phyloP scores from a whole-genome alignment of 2,329 filamentous ascomycete genomes.

The Lasiodiplodia gonubiensis region DNA sequence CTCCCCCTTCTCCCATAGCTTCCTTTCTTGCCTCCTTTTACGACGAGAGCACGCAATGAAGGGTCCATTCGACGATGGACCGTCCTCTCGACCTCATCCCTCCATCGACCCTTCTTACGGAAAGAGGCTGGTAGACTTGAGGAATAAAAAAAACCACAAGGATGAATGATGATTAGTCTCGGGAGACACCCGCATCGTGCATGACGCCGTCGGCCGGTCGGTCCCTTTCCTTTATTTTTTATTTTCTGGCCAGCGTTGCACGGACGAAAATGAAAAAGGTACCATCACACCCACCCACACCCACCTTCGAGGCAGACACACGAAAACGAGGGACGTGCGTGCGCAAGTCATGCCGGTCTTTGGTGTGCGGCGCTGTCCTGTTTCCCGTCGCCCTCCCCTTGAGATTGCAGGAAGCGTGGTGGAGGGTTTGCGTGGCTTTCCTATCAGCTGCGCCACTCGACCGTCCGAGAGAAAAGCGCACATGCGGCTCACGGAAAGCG shows the following conservation, averaged over 20 bases:
- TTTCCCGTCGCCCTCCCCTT: background rate
- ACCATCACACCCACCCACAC: background rate
- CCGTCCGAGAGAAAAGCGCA: background rate
- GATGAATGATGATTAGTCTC: background rate
- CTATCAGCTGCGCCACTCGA: background rate
- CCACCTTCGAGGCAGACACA: no score
- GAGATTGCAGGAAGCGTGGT: background rate
- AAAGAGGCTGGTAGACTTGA: background rate
- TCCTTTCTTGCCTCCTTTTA: background rate
- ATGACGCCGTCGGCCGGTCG: background rate
- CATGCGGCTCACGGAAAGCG: background rate
- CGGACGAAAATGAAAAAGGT: constrained; percentile 17
- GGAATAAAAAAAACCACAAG: background rate
- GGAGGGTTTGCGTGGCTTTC: background rate
- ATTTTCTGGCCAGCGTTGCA: background rate
- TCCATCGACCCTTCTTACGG: background rate
- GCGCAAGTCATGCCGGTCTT: background rate
- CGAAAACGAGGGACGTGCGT: background rate
- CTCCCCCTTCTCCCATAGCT: background rate
- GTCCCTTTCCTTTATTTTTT: constrained; percentile 10
- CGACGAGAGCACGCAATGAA: background rate
- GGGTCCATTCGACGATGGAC: background rate
- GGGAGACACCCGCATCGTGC: background rate
- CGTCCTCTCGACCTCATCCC: background rate
- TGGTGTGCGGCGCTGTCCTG: background rate